Base-by-base conservation (phyloP, 1,139 yeast genomes). In the Geotrichum macrosporum region DNA sequence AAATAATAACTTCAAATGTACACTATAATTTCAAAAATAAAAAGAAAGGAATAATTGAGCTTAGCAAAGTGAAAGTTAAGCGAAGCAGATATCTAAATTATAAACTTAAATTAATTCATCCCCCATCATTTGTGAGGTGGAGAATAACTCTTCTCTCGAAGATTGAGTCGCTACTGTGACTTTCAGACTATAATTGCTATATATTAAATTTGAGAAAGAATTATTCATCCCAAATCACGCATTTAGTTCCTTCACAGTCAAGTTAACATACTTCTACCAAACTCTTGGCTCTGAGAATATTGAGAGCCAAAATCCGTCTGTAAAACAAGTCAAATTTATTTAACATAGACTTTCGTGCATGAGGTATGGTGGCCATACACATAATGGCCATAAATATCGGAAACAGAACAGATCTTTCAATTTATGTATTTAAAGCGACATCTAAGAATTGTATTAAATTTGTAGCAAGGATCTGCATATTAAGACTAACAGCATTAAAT, bases 1-100 rank as follows among this genome's bases (percentile, higher is more conserved):
- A n/a, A n/a, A n/a, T n/a, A n/a, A n/a, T n/a, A n/a, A n/a, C n/a
- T n/a, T n/a, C n/a, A n/a, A n/a, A n/a, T n/a, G n/a, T n/a, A n/a
- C n/a, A n/a, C n/a, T n/a, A n/a, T n/a, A n/a, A n/a, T n/a, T n/a
- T n/a, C n/a, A n/a, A n/a, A n/a, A n/a, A n/a, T n/a, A n/a, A n/a
- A n/a, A n/a, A n/a, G n/a, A n/a, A n/a, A n/a, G n/a, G n/a, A n/a
- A n/a, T n/a, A n/a, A n/a, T n/a, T n/a, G n/a, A n/a, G n/a, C n/a
- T n/a, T n/a, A n/a, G n/a, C n/a, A n/a, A n/a, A n/a, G n/a, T n/a
- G n/a, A n/a, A n/a, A n/a, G n/a, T n/a, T 59, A 77, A 2, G 92
- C 94, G 71, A 84, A 83, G 63, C 83, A 81, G 44, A 84, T 69
- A 60, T 84, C 86, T 94, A 92, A 84, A 4, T 84, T 86, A 45